Base-by-base conservation (phyloP, 345 rosid species). In the Diplotaxis tenuifolia region DNA sequence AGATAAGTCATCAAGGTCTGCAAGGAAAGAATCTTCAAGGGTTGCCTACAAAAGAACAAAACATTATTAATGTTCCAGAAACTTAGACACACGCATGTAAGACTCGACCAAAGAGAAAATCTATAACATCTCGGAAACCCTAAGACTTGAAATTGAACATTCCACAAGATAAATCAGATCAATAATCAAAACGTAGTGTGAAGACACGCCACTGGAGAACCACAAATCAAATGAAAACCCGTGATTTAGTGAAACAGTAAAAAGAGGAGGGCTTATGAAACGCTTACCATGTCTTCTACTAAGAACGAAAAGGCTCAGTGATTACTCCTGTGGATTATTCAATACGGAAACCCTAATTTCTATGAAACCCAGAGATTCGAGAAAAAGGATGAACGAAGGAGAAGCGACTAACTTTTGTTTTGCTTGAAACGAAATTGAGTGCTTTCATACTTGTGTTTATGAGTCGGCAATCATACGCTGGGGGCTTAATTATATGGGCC, bases 1-100 rank as follows among this genome's bases (percentile, higher is more conserved):
- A 34, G 98, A 94, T 79, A 91, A 76, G 70, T 94, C 97, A n/a
- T 89, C 97, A 31, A 94, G 95, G 80, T 91, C 98, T 0, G 97
- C 97, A 7, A 94, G 90, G 75, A 94, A 91, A 28, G 97, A 89
- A 83, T 91, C 98, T 25, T 89, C 94, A 53, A 93, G 93, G 66
- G 93, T 88, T 16, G 94, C 96, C 97, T 93, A 81, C 18, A 75
- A 78, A 29, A 66, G 61, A 18, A 27, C 45, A 27, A 62, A 62
- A 21, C n/a, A n/a, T n/a, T n/a, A n/a, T 47, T 16, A 7, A 10
- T 16, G 54, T 47, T 47, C 16, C 53, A 47, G 10, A 47, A 40
- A 40, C 49, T 40, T 40, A 15, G 7, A 49, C 73, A 68, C 19
- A 14, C 49, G 14, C 18, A 12, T 42, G 19, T 45, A 45, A 45